These are phyloP conservation scores for Cladorrhinum sp. DNA, from an alignment of 2,329 filamentous ascomycete species.

Conservation along the genomic window DNA sequence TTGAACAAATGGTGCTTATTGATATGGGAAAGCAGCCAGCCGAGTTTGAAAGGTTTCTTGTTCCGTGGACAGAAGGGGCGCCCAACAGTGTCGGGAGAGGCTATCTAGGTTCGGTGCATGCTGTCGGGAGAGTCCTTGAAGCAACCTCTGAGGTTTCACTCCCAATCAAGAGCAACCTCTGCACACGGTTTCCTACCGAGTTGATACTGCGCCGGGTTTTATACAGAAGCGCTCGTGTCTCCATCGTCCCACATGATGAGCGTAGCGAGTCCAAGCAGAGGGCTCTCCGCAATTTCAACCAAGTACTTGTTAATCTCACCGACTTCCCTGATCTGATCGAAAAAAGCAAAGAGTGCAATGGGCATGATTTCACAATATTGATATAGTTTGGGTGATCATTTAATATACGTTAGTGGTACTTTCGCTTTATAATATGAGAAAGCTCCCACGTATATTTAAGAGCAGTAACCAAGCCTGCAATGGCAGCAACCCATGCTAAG, in stretches of 20 bases:
- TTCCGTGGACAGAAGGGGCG: too few species aligned
- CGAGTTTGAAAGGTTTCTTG: too few species aligned
- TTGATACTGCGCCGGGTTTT: constrained; percentile 22
- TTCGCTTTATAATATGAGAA: not conserved
- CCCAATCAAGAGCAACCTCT: constrained; percentile 21
- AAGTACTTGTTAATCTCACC: constrained; percentile 14
- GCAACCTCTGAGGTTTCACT: constrained; percentile 25
- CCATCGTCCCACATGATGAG: constrained; percentile 24
- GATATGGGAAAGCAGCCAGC: too few species aligned
- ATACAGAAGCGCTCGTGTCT: constrained; percentile 18
- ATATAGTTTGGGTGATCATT: not conserved
- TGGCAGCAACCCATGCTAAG: not conserved
- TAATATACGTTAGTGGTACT: not conserved
- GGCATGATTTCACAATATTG: constrained; percentile 35
- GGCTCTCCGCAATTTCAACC: constrained; percentile 16
- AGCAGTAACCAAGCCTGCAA: not conserved
- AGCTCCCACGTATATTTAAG: constrained; percentile 2
- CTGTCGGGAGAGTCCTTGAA: constrained; percentile 23
- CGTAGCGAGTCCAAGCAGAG: constrained; percentile 15
- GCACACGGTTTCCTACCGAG: constrained; percentile 25
- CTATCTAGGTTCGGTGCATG: too few species aligned
- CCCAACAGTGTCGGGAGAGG: too few species aligned
- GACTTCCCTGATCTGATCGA: constrained; percentile 27
- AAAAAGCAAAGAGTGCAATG: constrained; percentile 41
- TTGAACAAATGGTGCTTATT: too few species aligned